Conservation (phyloP, 495 filamentous ascomycete species). For the Clohesyomyces aquaticus region DNA sequence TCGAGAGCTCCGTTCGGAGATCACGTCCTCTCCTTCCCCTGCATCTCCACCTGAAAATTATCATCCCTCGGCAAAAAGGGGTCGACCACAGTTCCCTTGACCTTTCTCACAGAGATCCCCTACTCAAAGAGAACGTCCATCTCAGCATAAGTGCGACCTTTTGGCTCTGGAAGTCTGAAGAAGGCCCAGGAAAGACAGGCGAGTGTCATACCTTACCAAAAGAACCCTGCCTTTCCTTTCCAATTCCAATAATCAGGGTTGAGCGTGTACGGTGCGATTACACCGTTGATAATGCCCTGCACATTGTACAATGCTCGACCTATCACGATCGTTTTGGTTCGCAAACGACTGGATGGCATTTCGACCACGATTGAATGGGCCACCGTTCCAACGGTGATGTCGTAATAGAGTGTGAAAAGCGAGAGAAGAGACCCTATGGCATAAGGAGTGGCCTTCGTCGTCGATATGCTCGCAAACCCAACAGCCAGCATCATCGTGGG, state of each 20-base stretch:
- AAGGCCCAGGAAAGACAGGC: constrained; percentile 62
- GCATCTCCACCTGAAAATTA: too few species aligned
- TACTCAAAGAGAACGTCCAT: constrained; percentile 72
- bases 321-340: constrained; percentile 35
- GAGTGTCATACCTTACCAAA: constrained; percentile 33
- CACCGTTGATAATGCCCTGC: constrained; percentile 31
- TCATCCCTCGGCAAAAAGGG: too few species aligned
- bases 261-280: constrained; percentile 21
- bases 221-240: constrained; percentile 33
- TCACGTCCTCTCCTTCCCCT: too few species aligned
- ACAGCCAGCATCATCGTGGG: constrained; percentile 29
- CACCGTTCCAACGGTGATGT: constrained; percentile 36
- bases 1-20: too few species aligned
- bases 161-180: constrained; percentile 82
- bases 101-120: constrained; percentile 28
- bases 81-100: constrained; percentile 21
- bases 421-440: constrained; percentile 31
- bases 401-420: constrained; percentile 34
- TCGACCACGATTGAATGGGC: constrained; percentile 32
- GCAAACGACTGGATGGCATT: constrained; percentile 31
- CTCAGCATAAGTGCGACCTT: constrained; percentile 81
- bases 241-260: constrained; percentile 23
- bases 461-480: constrained; percentile 15
- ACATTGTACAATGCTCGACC: constrained; percentile 29
- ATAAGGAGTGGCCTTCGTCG: constrained; percentile 17